Percentiles rank a stretch among this genome's conserved stretches.
These are phyloP conservation scores for Trichoderma pleuroti DNA, from an alignment of 2,329 filamentous ascomycete species.

Conservation along the genomic window DNA sequence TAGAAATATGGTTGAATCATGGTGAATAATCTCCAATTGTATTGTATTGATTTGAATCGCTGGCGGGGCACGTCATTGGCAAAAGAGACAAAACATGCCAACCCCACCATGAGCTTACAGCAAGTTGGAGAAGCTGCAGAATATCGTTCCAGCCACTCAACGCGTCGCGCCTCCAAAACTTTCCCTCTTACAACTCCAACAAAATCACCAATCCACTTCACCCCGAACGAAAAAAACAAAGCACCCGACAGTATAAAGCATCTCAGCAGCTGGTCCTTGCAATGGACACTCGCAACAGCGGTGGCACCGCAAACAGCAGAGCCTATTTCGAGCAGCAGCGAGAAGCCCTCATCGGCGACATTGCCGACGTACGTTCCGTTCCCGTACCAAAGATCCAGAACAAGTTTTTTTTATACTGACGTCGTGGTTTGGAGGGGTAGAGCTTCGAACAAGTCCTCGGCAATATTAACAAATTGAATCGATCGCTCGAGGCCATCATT, in stretches of 20 bases:
- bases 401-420: not conserved
- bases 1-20: not conserved
- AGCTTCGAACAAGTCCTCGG: conserved; percentile 86
- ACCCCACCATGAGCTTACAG: not conserved
- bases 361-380: conserved; percentile 56
- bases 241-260: not conserved
- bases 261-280: conserved; percentile 25
- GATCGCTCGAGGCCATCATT: conserved; percentile 85
- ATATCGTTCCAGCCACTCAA: not conserved
- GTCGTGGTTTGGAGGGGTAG: conserved; percentile 33
- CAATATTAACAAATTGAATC: conserved; percentile 93
- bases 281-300: conserved; percentile 35
- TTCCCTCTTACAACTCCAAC: not conserved
- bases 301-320: conserved; percentile 40
- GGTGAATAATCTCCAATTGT: not conserved
- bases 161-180: not conserved
- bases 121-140: not conserved
- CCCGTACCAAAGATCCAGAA: not conserved
- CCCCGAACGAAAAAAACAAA: not conserved
- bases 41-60: not conserved
- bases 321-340: conserved; percentile 75
- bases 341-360: conserved; percentile 66
- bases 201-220: not conserved
- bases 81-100: not conserved
- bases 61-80: not conserved